Base-by-base conservation (phyloP, 31 red algal genomes). In the Endocladia muricata region DNA sequence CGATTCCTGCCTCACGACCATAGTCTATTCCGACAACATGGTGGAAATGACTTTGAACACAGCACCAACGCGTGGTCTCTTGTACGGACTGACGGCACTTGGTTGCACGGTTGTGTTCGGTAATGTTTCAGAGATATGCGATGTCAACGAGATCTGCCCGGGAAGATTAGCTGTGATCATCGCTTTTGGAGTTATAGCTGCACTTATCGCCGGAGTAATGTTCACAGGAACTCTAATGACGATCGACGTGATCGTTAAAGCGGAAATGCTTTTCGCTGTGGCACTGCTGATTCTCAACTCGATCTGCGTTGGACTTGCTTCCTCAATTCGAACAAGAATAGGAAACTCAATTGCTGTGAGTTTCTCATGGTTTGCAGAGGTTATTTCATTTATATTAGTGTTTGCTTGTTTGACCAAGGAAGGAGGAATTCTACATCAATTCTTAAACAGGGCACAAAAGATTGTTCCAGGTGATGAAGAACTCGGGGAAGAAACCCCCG, bases 71-170 rank as follows among this genome's bases (percentile, higher is more conserved):
- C 73, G 83, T 19, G 48, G 39, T n/a, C 51, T 77, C 23, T 17
- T 88, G 11, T 78, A 88, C 62, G 83, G 74, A 13, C 13, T 73
- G 51, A 71, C 73, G 25, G 61, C 74, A 19, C 32, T 88, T 34
- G 49, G 64, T 55, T 88, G 74, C 44, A 62, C 73, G 51, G 74
- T 88, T 5, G 74, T 88, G 37, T 78, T 88, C 55, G 83, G 83
- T 9, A 88, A 88, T 75, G 41, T 88, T 23, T 61, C 83, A 29
- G 83, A 88, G 52, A 44, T 88, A 36, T 88, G 83, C 22, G 83
- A 88, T 61, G 34, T 43, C 30, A 37, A 29, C 33, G 62, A 75
- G 19, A 3, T 29, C 29, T 78, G 74, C 41, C 65, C 74, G 5
- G 41, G 63, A 2, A 72, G 83, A 21, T 58, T 78, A 8, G 42